phyloP scores from a whole-genome alignment of 805 yeast species.

The Candida maesae region DNA sequence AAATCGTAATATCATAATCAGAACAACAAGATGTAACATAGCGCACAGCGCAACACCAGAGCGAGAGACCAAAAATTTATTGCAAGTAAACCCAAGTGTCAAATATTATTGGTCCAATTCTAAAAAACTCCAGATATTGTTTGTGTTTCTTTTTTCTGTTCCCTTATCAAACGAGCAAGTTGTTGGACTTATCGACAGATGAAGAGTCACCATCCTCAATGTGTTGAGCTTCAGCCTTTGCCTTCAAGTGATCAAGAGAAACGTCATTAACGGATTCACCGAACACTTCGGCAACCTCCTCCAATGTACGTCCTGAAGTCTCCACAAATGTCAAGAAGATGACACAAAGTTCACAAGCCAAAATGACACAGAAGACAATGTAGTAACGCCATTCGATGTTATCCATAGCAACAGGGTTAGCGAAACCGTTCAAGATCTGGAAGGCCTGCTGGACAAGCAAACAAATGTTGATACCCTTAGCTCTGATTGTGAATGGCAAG shows the following conservation, averaged over 20 bases:
- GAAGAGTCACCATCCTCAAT: slow-evolving; percentile 17
- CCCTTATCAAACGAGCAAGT: slow-evolving; percentile 9
- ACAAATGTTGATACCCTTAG: slow-evolving; percentile 29
- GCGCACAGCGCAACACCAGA: too few relatives aligned
- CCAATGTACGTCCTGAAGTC: slow-evolving; percentile 36
- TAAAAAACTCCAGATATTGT: too few relatives aligned
- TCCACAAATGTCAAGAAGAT: slow-evolving; percentile 35
- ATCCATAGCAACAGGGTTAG: slow-evolving; percentile 37
- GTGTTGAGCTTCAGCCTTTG: slow-evolving; percentile 17
- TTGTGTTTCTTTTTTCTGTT: too few relatives aligned
- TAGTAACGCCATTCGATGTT: slow-evolving; percentile 35
- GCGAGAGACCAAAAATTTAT: too few relatives aligned
- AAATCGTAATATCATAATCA: too few relatives aligned
- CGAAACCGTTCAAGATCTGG: slow-evolving; percentile 32
- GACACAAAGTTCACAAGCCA: slow-evolving; percentile 29
- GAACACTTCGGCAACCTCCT: slow-evolving; percentile 35
- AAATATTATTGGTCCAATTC: too few relatives aligned
- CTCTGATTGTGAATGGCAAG: slow-evolving; percentile 31
- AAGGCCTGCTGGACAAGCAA: slow-evolving; percentile 22
- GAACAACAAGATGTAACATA: too few relatives aligned
- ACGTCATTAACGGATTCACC: slow-evolving; percentile 26
- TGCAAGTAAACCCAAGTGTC: too few relatives aligned
- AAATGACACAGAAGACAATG: slow-evolving; percentile 33
- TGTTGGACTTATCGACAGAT: slow-evolving; percentile 12
- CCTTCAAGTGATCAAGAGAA: slow-evolving; percentile 14